Percentiles rank a stretch among this genome's conserved stretches.
These are phyloP conservation scores for Colletotrichum salicis DNA, from an alignment of 2,329 filamentous ascomycete genomes.

Conservation along the genomic window DNA sequence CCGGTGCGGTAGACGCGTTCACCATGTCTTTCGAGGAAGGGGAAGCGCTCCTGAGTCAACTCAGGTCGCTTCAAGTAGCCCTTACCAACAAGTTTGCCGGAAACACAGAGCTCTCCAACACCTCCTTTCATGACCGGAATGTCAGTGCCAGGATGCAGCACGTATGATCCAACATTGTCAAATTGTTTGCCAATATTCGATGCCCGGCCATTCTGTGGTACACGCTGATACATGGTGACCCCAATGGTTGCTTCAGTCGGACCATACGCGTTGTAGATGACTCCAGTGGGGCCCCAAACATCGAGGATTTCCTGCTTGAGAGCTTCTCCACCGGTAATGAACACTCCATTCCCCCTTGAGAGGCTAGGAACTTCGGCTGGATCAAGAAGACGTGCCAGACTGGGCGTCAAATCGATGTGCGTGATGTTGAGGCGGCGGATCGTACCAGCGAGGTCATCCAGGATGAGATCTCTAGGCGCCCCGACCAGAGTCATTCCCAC, in stretches of 20 bases:
- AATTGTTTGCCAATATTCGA: constrained; percentile 91
- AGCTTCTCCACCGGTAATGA: constrained; percentile 92
- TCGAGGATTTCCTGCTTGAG: constrained; percentile 91
- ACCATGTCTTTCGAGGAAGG: constrained; percentile 64
- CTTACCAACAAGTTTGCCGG: constrained; percentile 86
- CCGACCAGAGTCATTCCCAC: constrained; percentile 87
- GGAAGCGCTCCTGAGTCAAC: constrained; percentile 82
- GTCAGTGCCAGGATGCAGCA: constrained; percentile 76
- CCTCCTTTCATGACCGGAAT: constrained; percentile 79
- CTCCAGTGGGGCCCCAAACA: constrained; percentile 80
- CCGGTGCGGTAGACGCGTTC: constrained; percentile 86
- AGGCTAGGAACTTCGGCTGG: constrained; percentile 84
- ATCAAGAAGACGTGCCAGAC: constrained; percentile 80
- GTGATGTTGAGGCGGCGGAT: constrained; percentile 81
- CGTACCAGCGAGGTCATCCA: constrained; percentile 81
- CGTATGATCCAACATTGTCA: constrained; percentile 85
- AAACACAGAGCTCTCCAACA: constrained; percentile 89
- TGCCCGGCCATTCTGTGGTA: constrained; percentile 80
- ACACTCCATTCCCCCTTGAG: constrained; percentile 75
- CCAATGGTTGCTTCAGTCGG: constrained; percentile 95
- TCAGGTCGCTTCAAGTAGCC: constrained; percentile 85
- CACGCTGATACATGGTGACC: constrained; percentile 87
- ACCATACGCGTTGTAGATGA: constrained; percentile 93
- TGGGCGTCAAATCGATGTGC: constrained; percentile 92
- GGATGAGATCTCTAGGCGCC: constrained; percentile 83